Evolutionary conservation across 1,284 basidiomycete species (phyloP).

Genomic region (Pascua guehoae): DNA sequence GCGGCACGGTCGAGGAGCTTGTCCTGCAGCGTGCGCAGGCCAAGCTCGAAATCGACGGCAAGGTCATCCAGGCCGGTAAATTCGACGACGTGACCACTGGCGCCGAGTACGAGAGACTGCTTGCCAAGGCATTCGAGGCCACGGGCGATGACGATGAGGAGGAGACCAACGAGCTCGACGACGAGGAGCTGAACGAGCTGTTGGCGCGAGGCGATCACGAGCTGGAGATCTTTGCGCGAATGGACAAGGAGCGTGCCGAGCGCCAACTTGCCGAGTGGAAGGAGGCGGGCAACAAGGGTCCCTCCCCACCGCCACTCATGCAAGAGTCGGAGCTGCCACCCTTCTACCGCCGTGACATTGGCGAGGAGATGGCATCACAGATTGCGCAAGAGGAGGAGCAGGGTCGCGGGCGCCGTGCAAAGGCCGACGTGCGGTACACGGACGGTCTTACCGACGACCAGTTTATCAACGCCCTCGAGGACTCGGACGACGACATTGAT

Average conservation of each 20-base stretch:
- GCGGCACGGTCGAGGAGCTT: constrained; percentile 96
- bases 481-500: constrained; percentile 69
- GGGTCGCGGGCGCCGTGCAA: constrained; percentile 77
- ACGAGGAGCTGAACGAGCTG: constrained; percentile 94
- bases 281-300: constrained; percentile 70
- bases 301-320: constrained; percentile 74
- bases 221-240: constrained; percentile 68
- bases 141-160: constrained; percentile 82
- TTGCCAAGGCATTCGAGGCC: constrained; percentile 60
- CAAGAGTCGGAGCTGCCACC: constrained; percentile 86
- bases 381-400: constrained; percentile 59
- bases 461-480: constrained; percentile 85
- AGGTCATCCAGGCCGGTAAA: constrained; percentile 97
- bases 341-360: constrained; percentile 70
- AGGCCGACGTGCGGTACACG: constrained; percentile 85
- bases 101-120: constrained; percentile 92
- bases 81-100: constrained; percentile 99
- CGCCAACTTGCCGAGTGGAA: constrained; percentile 70
- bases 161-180: constrained; percentile 91
- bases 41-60: constrained; percentile 99
- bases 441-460: constrained; percentile 93
- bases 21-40: constrained; percentile 91
- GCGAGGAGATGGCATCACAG: constrained; percentile 49
- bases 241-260: constrained; percentile 79
- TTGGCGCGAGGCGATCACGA: constrained; percentile 85